Conservation (phyloP, 1,284 basidiomycete genomes). For the Rugosomyces carneus region DNA sequence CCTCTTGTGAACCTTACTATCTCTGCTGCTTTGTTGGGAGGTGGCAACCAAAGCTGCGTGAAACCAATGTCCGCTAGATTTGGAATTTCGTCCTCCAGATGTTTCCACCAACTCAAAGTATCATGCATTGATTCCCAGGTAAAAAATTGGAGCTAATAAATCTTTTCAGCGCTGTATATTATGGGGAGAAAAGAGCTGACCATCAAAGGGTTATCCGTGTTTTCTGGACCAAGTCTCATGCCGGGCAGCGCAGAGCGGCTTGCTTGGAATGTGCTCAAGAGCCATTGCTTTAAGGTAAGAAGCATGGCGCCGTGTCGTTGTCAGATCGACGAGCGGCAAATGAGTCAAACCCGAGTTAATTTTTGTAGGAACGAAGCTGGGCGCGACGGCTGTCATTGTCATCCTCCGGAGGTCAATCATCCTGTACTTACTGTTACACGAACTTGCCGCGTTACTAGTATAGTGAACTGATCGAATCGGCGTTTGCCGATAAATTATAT, state of each 20-base stretch:
- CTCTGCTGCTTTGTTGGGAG: conserved; percentile 67
- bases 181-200: conserved; percentile 27
- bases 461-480: conserved; percentile 4
- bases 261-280: conserved; percentile 16
- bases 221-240: conserved; percentile 54
- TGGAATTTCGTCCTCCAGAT: conserved; percentile 69
- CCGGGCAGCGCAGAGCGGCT: conserved; percentile 38
- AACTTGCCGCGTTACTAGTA: too few relatives aligned
- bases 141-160: conserved; percentile 69
- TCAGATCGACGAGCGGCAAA: background rate
- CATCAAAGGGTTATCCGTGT: conserved; percentile 56
- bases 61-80: conserved; percentile 73
- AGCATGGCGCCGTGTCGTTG: conserved; percentile 17
- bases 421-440: too few relatives aligned
- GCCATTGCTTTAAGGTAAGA: conserved; percentile 23
- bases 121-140: conserved; percentile 67
- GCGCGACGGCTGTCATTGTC: conserved; percentile 4
- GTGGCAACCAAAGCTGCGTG: conserved; percentile 78
- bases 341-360: too few relatives aligned
- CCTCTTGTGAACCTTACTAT: conserved; percentile 33
- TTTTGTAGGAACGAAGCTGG: background rate
- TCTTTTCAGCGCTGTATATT: background rate
- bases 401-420: too few relatives aligned
- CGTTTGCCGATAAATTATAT: background rate
- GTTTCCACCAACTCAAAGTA: conserved; percentile 76